Conservation (phyloP, 768 basidiomycete genomes). For the Amanita rimosa region DNA sequence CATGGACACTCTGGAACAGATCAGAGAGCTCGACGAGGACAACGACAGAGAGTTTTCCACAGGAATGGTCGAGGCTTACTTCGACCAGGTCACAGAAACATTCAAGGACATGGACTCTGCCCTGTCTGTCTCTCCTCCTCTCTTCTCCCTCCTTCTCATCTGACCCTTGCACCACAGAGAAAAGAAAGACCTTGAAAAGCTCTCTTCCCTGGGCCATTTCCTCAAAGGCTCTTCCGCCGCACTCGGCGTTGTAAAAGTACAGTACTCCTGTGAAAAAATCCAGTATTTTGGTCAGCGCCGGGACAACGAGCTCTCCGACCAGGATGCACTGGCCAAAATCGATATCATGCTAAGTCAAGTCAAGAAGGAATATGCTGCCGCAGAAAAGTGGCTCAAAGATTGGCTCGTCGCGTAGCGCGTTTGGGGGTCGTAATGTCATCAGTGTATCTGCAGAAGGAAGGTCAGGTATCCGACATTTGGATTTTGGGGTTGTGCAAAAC, state of each 20-base stretch:
- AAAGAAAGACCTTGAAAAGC: constrained; percentile 44
- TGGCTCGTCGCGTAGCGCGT: constrained; percentile 8
- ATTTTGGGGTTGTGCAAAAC: not conserved
- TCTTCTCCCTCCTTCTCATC: constrained; percentile 5
- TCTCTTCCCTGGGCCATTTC: constrained; percentile 82
- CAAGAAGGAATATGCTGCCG: constrained; percentile 56
- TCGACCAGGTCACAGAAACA: constrained; percentile 66
- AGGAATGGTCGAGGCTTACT: constrained; percentile 72
- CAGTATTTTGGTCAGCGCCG: constrained; percentile 73
- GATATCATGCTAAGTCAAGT: constrained; percentile 41
- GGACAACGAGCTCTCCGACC: constrained; percentile 34
- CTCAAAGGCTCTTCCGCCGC: constrained; percentile 97
- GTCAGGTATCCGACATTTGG: not conserved
- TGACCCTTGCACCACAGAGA: constrained; percentile 27
- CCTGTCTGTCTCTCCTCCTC: constrained; percentile 44
- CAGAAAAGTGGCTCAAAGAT: constrained; percentile 56
- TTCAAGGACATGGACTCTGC: constrained; percentile 70
- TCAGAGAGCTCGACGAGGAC: constrained; percentile 90
- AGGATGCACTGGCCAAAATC: constrained; percentile 52
- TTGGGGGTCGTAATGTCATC: not conserved
- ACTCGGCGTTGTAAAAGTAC: constrained; percentile 74
- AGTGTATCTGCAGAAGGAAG: not conserved
- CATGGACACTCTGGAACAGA: constrained; percentile 72
- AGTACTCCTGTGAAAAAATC: constrained; percentile 80
- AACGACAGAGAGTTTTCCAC: constrained; percentile 62